Evolutionary conservation across 2,329 filamentous ascomycete species (phyloP).

Genomic region (Aureobasidium leucospermi): DNA sequence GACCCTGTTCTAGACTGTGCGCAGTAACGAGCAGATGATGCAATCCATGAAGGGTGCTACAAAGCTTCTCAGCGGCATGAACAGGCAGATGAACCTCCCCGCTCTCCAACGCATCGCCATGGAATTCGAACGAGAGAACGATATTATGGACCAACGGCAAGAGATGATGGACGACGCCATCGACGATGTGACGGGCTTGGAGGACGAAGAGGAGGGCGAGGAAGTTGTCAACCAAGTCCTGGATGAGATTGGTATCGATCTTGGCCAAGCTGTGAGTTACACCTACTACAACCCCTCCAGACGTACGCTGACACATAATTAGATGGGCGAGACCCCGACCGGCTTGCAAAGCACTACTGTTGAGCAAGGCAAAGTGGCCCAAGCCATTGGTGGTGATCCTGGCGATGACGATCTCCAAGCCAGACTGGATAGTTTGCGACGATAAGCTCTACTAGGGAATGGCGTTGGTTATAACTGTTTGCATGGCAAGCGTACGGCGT

Average conservation of each 20-base stretch:
- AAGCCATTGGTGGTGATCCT: conserved; percentile 69
- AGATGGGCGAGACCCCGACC: conserved; percentile 89
- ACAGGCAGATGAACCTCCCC: conserved; percentile 93
- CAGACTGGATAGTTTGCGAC: conserved; percentile 70
- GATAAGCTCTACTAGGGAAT: conserved; percentile 18
- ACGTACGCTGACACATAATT: conserved; percentile 15
- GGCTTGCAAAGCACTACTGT: conserved; percentile 69
- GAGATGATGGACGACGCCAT: conserved; percentile 99
- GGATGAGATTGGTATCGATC: conserved; percentile 92
- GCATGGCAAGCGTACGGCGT: conserved; percentile 12
- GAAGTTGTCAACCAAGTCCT: conserved; percentile 95
- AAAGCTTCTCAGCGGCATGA: conserved; percentile 89
- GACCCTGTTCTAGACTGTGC: conserved; percentile 62
- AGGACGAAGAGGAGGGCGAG: conserved; percentile 89
- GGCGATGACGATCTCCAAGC: conserved; percentile 88
- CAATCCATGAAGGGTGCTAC: conserved; percentile 99
- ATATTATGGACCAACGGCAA: conserved; percentile 97
- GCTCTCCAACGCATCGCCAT: conserved; percentile 93
- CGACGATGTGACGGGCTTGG: conserved; percentile 87
- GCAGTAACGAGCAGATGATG: conserved; percentile 99
- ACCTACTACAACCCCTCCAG: not conserved
- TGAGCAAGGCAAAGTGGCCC: conserved; percentile 71
- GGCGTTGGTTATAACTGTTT: conserved; percentile 1
- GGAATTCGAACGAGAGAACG: conserved; percentile 98
- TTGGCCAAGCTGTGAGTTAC: conserved; percentile 72